Conservation (phyloP, 2,329 filamentous ascomycete species). For the Fusarium nygamai region DNA sequence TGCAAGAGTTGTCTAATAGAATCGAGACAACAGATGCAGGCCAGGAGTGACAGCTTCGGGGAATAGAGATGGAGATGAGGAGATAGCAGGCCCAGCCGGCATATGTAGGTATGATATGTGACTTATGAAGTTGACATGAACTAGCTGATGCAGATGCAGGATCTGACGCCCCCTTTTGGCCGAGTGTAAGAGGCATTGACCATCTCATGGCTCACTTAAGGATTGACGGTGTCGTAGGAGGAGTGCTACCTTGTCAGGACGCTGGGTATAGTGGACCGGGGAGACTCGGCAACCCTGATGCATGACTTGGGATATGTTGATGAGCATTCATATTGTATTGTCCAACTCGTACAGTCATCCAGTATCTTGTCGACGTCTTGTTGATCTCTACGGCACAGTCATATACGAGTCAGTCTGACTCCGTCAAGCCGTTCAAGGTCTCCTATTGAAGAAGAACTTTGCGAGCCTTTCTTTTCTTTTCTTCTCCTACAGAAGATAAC, state of each 20-base stretch:
- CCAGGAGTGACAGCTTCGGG: neutral
- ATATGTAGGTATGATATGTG: neutral
- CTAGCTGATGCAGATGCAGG: neutral
- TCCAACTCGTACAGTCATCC: neutral
- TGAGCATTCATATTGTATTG: neutral
- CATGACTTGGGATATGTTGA: neutral
- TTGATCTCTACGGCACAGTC: neutral
- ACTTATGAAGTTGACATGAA: neutral
- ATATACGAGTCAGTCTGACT: neutral
- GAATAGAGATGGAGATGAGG: neutral
- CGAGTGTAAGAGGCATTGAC: conserved; percentile 11
- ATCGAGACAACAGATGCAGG: neutral
- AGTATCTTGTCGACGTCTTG: neutral
- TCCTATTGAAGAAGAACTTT: neutral
- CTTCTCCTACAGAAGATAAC: neutral
- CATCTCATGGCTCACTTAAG: conserved; percentile 5
- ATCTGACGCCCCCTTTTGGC: conserved; percentile 5
- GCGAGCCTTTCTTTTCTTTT: neutral
- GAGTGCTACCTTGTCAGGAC: neutral
- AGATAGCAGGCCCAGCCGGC: neutral
- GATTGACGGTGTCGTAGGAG: neutral
- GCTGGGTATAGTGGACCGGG: conserved; percentile 1
- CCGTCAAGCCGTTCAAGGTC: neutral
- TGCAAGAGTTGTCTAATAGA: neutral
- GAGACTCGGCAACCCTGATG: neutral